phyloP scores from a whole-genome alignment of 2,329 filamentous ascomycete genomes.

The Orbilia javanica region DNA sequence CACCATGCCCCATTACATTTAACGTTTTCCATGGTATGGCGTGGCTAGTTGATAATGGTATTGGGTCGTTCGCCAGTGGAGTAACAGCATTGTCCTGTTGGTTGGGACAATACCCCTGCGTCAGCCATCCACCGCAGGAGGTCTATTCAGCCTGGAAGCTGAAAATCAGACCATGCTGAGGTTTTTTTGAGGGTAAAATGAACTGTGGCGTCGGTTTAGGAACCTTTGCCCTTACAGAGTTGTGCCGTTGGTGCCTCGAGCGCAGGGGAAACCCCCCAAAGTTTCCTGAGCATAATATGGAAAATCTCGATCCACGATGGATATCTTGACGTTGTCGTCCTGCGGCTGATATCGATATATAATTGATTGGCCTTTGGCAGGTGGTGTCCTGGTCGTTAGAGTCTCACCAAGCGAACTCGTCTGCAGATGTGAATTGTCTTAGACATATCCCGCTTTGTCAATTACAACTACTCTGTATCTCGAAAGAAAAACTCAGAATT shows the following conservation, averaged over 20 bases:
- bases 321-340: not conserved
- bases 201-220: conserved; percentile 41
- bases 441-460: conserved; percentile 29
- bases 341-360: conserved; percentile 48
- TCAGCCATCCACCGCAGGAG: conserved; percentile 17
- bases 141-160: conserved; percentile 49
- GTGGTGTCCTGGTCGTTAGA: conserved; percentile 32
- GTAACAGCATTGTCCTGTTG: conserved; percentile 27
- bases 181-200: conserved; percentile 46
- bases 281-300: conserved; percentile 15
- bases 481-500: conserved; percentile 4
- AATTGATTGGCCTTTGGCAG: conserved; percentile 16
- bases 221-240: conserved; percentile 16
- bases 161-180: conserved; percentile 48
- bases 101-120: conserved; percentile 28
- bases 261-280: conserved; percentile 20
- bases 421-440: conserved; percentile 27
- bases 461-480: conserved; percentile 7
- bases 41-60: not conserved
- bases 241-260: conserved; percentile 37
- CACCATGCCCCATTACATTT: not conserved
- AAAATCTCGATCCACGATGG: conserved; percentile 11
- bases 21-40: conserved; percentile 16
- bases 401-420: conserved; percentile 50
- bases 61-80: not conserved